phyloP scores from a whole-genome alignment of 164 flowering plant species.

The Pachysandra terminalis region DNA sequence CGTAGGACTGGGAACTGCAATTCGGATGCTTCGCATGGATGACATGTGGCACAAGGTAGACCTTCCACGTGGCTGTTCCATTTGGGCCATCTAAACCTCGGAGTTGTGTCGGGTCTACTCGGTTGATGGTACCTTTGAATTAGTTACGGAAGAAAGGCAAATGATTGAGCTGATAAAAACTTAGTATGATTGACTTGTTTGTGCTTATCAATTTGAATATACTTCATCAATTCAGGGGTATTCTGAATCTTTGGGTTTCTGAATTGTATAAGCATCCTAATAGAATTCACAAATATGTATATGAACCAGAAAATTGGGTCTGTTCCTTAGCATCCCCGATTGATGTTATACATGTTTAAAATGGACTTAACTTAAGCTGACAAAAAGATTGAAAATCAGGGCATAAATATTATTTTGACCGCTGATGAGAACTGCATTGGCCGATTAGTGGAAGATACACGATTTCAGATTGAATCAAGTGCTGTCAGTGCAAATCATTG shows the following conservation, averaged over 20 bases:
- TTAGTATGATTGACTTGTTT: background rate
- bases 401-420: constrained; percentile 67
- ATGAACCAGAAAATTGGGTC: too few relatives aligned
- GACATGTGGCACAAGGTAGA: too few relatives aligned
- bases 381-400: constrained; percentile 42
- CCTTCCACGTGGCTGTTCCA: too few relatives aligned
- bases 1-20: too few relatives aligned
- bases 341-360: too few relatives aligned
- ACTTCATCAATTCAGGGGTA: too few relatives aligned
- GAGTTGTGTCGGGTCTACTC: background rate
- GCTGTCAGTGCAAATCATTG: constrained; percentile 82
- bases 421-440: constrained; percentile 76
- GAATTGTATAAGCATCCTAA: too few relatives aligned
- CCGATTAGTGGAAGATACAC: constrained; percentile 49
- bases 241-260: too few relatives aligned
- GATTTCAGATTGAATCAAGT: constrained; percentile 60
- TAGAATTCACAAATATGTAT: background rate
- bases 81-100: too few relatives aligned
- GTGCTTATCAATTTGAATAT: too few relatives aligned
- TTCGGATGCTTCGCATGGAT: too few relatives aligned
- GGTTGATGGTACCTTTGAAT: too few relatives aligned
- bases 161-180: background rate
- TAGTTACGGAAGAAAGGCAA: background rate
- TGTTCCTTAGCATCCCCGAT: background rate
- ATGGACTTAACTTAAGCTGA: constrained; percentile 11